phyloP scores from a whole-genome alignment of 176 grass and related monocot genomes.

The Phragmites australis region DNA sequence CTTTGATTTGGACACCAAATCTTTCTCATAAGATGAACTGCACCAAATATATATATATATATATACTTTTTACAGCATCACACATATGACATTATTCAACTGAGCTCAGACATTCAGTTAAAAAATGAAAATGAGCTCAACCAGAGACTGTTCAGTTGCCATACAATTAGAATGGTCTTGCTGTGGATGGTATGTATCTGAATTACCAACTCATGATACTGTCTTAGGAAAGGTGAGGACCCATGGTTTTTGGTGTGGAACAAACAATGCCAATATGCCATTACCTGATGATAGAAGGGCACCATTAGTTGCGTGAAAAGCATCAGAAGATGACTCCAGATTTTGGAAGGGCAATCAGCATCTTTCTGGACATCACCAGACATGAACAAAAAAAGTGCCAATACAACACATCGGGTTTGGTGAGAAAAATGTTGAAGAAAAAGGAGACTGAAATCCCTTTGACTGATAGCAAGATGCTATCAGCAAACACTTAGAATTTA shows the following conservation, averaged over 20 bases:
- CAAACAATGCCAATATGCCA: neutral
- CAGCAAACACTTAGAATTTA: slow-evolving; percentile 36
- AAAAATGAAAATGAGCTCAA: neutral
- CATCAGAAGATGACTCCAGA: slow-evolving; percentile 11
- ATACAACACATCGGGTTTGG: slow-evolving; percentile 33
- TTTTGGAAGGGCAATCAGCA: slow-evolving; percentile 2
- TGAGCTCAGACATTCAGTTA: neutral
- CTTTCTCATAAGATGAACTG: neutral
- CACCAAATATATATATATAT: too few relatives aligned
- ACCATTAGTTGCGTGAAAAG: slow-evolving; percentile 1
- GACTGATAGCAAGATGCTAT: slow-evolving; percentile 20
- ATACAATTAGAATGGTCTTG: neutral
- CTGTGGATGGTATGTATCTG: neutral
- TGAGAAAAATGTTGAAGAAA: slow-evolving; percentile 29
- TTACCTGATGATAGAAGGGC: neutral
- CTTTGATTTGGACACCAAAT: slow-evolving; percentile 48
- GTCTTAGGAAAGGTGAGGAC: neutral
- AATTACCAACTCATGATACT: neutral
- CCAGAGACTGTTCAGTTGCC: neutral
- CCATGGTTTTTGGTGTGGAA: neutral
- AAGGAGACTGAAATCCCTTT: slow-evolving; percentile 12
- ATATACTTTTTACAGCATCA: neutral
- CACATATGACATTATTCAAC: neutral
- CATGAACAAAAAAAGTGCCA: slow-evolving; percentile 13
- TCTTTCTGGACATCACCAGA: slow-evolving; percentile 22